Percentiles rank a stretch among this genome's conserved stretches.
Evolutionary conservation across 805 yeast species (phyloP).

Genomic region (Pichia scutulata): DNA sequence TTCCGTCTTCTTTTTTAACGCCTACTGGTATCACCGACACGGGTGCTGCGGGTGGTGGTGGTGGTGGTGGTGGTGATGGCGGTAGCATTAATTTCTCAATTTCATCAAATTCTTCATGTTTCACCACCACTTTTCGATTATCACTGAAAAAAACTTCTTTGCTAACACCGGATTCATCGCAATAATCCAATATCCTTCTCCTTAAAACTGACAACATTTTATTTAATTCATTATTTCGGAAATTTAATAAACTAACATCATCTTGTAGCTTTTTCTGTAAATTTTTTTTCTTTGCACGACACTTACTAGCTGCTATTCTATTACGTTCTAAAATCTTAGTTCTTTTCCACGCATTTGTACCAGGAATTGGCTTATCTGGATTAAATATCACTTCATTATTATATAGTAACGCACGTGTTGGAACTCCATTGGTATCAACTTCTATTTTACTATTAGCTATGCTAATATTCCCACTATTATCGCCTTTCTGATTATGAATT

Average conservation of each 20-base stretch:
- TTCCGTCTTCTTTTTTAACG: background rate
- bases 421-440: conserved; percentile 30
- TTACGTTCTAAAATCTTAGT: conserved; percentile 78
- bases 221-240: conserved; percentile 34
- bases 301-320: conserved; percentile 90
- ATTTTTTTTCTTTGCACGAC: conserved; percentile 87
- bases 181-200: background rate
- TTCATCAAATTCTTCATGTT: background rate
- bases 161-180: background rate
- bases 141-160: background rate
- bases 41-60: background rate
- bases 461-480: background rate
- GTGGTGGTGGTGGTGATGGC: background rate
- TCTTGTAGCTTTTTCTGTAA: conserved; percentile 61
- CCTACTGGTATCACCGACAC: too few relatives aligned
- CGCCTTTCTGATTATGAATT: too few relatives aligned
- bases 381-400: conserved; percentile 48
- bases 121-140: too few relatives aligned
- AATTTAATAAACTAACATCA: conserved; percentile 43
- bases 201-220: conserved; percentile 22
- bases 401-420: conserved; percentile 44
- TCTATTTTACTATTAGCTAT: conserved; percentile 5
- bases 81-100: background rate
- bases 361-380: conserved; percentile 53
- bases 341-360: conserved; percentile 65